Base-by-base conservation (phyloP, 805 yeast genomes). In the Cyberlindnera maclurae region DNA sequence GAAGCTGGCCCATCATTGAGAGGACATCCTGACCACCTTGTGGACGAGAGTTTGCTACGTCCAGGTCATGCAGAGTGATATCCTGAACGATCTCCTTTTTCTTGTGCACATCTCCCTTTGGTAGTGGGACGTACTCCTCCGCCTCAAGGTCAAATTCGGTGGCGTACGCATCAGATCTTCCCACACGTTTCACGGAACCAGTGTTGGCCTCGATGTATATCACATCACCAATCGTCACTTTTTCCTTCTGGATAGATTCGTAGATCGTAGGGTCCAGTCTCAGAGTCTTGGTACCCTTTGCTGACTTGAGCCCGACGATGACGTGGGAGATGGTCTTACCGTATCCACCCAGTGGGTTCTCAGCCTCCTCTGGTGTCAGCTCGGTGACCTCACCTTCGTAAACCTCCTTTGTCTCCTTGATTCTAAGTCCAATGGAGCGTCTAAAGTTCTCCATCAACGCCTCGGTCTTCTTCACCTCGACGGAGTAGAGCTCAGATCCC, bases 321-420 rank as follows among this genome's bases (percentile, higher is more conserved):
- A 93, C 98, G 60, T 93, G 96, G 41, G 88, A 72, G 39, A 93
- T 88, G 22, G 97, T 88, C 63, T 93, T 93, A 43, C 98, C 99
- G 60, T 93, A 94, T 6, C 97, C 97, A 34, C 97, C 97, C 48
- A 90, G 68, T 16, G 97, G 96, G 63, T 93, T 86, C 62, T 90
- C 97, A 26, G 94, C 83, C 66, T 93, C 97, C 63, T 87, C 96
- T 3, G 96, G 96, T 3, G 90, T 82, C 52, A 90, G 70, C 60
- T 90, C 98, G 18, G 94, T 90, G 36, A 93, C 96, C 62, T 93
- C 98, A 46, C 98, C 98, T 62, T 93, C 97, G 56, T 90, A 93
- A 7, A 93, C 96, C 62, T 93, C 98, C 58, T 93, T 93, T 17
- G 95, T 88, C 64, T 93, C 98, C 60, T 89, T 90, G 58, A 93